Evolutionary conservation across 495 filamentous ascomycete genomes (phyloP).

Genomic region (Penicillium nucicola): DNA sequence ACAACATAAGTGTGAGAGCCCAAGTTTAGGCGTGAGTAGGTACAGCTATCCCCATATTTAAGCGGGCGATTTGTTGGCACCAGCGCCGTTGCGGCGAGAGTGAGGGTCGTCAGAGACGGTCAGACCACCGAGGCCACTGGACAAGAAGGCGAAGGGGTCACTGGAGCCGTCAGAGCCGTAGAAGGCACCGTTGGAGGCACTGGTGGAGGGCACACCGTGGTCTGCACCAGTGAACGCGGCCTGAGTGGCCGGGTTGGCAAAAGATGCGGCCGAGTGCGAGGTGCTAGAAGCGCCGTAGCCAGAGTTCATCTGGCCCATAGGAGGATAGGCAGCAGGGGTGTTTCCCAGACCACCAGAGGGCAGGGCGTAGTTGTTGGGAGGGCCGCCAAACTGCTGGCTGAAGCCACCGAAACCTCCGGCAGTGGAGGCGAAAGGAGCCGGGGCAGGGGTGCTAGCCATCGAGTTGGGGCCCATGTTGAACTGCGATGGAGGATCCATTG

Average conservation of each 20-base stretch:
- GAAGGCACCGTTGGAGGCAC: slow-evolving; percentile 54
- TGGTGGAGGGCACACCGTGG: slow-evolving; percentile 56
- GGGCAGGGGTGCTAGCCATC: slow-evolving; percentile 80
- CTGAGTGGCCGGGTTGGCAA: slow-evolving; percentile 90
- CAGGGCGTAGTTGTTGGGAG: slow-evolving; percentile 84
- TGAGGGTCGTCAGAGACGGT: slow-evolving; percentile 76
- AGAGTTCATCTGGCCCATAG: slow-evolving; percentile 70
- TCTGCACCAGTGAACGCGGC: slow-evolving; percentile 86
- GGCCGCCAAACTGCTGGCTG: slow-evolving; percentile 81
- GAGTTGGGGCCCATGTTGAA: slow-evolving; percentile 77
- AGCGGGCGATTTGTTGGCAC: slow-evolving; percentile 48
- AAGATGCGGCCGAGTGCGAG: slow-evolving; percentile 80
- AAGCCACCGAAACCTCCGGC: slow-evolving; percentile 76
- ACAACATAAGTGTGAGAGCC: slow-evolving; percentile 34
- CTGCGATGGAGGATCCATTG: slow-evolving; percentile 79
- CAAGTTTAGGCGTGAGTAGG: slow-evolving; percentile 18
- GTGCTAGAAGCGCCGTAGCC: slow-evolving; percentile 61
- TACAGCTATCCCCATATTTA: slow-evolving; percentile 25
- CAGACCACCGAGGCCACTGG: slow-evolving; percentile 72
- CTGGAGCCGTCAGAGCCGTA: slow-evolving; percentile 58
- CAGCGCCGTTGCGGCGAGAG: slow-evolving; percentile 70
- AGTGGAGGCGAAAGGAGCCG: slow-evolving; percentile 72
- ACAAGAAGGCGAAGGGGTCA: slow-evolving; percentile 90
- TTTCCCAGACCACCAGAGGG: slow-evolving; percentile 80
- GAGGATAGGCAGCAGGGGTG: slow-evolving; percentile 74